These are phyloP conservation scores for Darksidea phi DNA, from an alignment of 495 filamentous ascomycete genomes.

Conservation along the genomic window DNA sequence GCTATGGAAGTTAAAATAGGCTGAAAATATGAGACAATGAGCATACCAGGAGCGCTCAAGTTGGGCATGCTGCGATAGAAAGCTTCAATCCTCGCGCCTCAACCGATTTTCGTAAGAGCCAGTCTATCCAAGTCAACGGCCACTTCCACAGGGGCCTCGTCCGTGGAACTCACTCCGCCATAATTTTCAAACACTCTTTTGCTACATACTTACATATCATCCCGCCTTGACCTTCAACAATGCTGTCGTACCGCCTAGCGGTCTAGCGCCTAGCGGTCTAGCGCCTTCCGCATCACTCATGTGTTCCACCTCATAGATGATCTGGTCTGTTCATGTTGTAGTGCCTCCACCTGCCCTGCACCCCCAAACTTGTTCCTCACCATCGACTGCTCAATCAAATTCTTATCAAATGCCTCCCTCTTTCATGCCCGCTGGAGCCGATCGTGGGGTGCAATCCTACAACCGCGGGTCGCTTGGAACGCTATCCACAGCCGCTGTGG, in stretches of 20 bases:
- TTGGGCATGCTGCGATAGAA: slow-evolving; percentile 25
- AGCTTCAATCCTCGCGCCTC: slow-evolving; percentile 25
- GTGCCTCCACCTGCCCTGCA: slow-evolving; percentile 32
- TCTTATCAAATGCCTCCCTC: slow-evolving; percentile 34
- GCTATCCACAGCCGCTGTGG: slow-evolving; percentile 35
- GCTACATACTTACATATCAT: slow-evolving; percentile 32
- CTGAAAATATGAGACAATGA: background rate
- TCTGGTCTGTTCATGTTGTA: slow-evolving; percentile 37
- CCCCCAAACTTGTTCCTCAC: slow-evolving; percentile 34
- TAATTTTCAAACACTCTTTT: slow-evolving; percentile 34
- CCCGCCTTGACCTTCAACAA: slow-evolving; percentile 30
- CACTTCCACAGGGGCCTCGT: too few relatives aligned
- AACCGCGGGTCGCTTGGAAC: slow-evolving; percentile 29
- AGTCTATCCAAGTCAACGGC: background rate
- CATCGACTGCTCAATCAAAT: slow-evolving; percentile 36
- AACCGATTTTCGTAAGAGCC: slow-evolving; percentile 29
- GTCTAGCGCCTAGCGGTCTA: slow-evolving; percentile 18
- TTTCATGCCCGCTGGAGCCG: slow-evolving; percentile 33
- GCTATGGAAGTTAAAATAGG: background rate
- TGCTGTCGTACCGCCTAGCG: slow-evolving; percentile 27
- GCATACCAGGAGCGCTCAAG: slow-evolving; percentile 25
- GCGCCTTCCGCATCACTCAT: slow-evolving; percentile 29
- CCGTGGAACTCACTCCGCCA: slow-evolving; percentile 34
- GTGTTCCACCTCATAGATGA: slow-evolving; percentile 35
- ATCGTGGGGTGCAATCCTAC: slow-evolving; percentile 27